phyloP scores from a whole-genome alignment of 208 protist species.

The Crithidia acanthocephali region DNA sequence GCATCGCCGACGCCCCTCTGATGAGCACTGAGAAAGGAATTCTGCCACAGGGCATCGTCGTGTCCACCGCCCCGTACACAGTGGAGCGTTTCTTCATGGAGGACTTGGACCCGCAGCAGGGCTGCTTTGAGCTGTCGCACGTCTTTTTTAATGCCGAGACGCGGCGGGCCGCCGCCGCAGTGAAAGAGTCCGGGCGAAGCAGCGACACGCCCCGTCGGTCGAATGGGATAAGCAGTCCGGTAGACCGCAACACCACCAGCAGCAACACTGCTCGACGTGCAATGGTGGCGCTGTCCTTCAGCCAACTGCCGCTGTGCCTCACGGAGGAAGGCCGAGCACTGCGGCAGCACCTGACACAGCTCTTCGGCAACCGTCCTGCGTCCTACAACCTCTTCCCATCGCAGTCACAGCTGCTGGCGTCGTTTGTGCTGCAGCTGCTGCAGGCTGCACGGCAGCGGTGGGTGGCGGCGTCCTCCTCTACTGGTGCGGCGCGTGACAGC shows the following conservation, averaged over 20 bases:
- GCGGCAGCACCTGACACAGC: conserved; percentile 28
- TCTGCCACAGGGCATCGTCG: conserved; percentile 14
- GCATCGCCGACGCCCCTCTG: too few relatives aligned
- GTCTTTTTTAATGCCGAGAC: conserved; percentile 28
- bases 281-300: too few relatives aligned
- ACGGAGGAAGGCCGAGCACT: conserved; percentile 33
- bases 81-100: conserved; percentile 81
- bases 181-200: background rate
- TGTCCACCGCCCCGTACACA: conserved; percentile 31
- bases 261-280: too few relatives aligned
- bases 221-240: too few relatives aligned
- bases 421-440: conserved; percentile 58
- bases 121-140: conserved; percentile 31
- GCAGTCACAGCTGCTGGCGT: conserved; percentile 40
- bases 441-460: conserved; percentile 46
- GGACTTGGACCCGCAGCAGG: conserved; percentile 57
- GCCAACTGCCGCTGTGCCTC: conserved; percentile 24
- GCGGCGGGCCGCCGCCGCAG: conserved; percentile 2
- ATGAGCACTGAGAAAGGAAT: background rate
- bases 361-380: conserved; percentile 17
- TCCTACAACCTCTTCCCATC: conserved; percentile 25
- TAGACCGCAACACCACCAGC: too few relatives aligned
- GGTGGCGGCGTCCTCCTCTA: conserved; percentile 12
- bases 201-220: background rate
- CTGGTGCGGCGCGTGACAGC: background rate